These are phyloP conservation scores for Diaporthe nobilis DNA, from an alignment of 2,329 filamentous ascomycete species.

Conservation along the genomic window DNA sequence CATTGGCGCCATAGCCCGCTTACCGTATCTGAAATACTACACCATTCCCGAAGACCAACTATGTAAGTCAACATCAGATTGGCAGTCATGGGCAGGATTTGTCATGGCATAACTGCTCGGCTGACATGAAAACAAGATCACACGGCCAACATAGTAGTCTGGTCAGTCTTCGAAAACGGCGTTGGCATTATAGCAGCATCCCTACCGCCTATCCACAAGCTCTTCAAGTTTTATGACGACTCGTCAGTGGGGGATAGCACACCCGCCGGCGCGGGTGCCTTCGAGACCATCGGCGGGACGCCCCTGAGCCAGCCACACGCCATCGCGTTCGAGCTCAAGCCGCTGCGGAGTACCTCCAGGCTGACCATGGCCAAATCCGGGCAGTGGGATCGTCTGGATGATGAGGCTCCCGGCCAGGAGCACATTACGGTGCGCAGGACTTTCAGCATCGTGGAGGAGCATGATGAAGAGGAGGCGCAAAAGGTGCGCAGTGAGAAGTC, in stretches of 20 bases:
- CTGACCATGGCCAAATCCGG: background rate
- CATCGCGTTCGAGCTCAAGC: background rate
- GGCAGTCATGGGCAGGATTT: too few species aligned
- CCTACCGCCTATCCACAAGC: conserved; percentile 26
- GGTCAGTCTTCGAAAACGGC: conserved; percentile 57
- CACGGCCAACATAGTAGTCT: conserved; percentile 60
- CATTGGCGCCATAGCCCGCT: conserved; percentile 20
- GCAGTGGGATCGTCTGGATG: background rate
- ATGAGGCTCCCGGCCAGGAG: background rate
- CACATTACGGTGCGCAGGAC: background rate
- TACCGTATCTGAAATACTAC: conserved; percentile 53
- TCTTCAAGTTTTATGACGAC: conserved; percentile 29
- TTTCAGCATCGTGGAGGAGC: conserved; percentile 10
- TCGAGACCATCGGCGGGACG: conserved; percentile 19
- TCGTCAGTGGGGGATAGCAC: background rate
- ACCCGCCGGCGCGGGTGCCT: conserved; percentile 10
- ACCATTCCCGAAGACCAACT: conserved; percentile 54
- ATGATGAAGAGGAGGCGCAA: background rate
- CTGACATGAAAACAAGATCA: conserved; percentile 22
- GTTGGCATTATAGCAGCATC: conserved; percentile 55
- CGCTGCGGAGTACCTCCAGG: background rate
- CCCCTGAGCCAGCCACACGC: background rate
- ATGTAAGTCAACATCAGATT: conserved; percentile 53
- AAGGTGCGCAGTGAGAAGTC: background rate
- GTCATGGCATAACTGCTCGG: accelerated